These are phyloP conservation scores for Ophiognomonia clavigignenti-juglandacearum DNA, from an alignment of 2,329 filamentous ascomycete species.

Conservation along the genomic window DNA sequence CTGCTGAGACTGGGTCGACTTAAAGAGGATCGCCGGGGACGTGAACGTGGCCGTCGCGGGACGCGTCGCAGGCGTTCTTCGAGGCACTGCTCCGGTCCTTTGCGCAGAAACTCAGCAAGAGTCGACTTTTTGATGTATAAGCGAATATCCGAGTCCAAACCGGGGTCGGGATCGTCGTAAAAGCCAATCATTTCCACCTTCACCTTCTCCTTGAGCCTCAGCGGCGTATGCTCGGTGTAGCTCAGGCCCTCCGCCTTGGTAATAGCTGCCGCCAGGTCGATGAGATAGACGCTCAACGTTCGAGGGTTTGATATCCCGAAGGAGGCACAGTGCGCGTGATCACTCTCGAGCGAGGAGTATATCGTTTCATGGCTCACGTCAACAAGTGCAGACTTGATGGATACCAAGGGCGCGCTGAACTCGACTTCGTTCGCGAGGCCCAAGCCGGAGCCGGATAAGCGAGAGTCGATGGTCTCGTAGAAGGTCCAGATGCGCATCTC, in stretches of 20 bases:
- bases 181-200: slow-evolving; percentile 56
- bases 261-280: slow-evolving; percentile 31
- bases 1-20: slow-evolving; percentile 7
- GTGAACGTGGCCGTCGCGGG: neutral
- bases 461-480: slow-evolving; percentile 58
- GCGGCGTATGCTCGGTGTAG: slow-evolving; percentile 34
- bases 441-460: slow-evolving; percentile 39
- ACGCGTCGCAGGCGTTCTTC: slow-evolving; percentile 40
- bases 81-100: slow-evolving; percentile 51
- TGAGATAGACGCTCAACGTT: slow-evolving; percentile 38
- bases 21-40: neutral
- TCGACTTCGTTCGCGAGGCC: slow-evolving; percentile 40
- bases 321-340: slow-evolving; percentile 50
- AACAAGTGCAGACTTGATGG: slow-evolving; percentile 49
- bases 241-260: slow-evolving; percentile 32
- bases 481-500: slow-evolving; percentile 60
- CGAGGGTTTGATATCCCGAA: slow-evolving; percentile 46
- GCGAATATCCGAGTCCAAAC: slow-evolving; percentile 34
- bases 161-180: slow-evolving; percentile 47
- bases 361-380: slow-evolving; percentile 47
- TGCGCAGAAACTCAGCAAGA: slow-evolving; percentile 49
- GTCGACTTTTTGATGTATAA: slow-evolving; percentile 47
- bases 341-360: slow-evolving; percentile 45
- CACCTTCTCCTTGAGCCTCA: slow-evolving; percentile 48
- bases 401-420: slow-evolving; percentile 55